A percentile compares a stretch with the other conserved stretches of the same genome.
Conservation (phyloP, 805 yeast species). For the Kurtzmaniella cleridarum region DNA sequence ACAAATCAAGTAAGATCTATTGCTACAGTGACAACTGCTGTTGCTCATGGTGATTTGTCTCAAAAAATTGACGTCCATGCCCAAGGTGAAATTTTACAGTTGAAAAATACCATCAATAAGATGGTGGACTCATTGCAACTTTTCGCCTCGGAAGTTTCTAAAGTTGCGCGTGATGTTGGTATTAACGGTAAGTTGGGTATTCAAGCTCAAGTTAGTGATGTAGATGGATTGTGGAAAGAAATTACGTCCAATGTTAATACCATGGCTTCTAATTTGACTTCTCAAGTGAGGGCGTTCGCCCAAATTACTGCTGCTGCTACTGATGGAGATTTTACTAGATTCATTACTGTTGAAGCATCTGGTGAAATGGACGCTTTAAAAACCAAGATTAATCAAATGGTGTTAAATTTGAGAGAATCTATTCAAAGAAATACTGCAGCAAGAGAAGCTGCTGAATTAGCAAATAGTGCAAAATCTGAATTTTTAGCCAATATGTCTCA, state of each 20-base stretch:
- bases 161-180: conserved; percentile 91
- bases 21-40: conserved; percentile 88
- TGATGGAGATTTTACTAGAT: conserved; percentile 86
- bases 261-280: conserved; percentile 89
- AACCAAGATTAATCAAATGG: conserved; percentile 73
- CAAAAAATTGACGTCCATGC: conserved; percentile 87
- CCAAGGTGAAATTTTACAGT: conserved; percentile 82
- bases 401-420: conserved; percentile 77
- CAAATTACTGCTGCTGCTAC: conserved; percentile 93
- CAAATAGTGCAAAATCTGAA: conserved; percentile 84
- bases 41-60: conserved; percentile 82
- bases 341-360: conserved; percentile 84
- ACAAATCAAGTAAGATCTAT: conserved; percentile 80
- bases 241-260: conserved; percentile 88
- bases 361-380: conserved; percentile 83
- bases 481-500: conserved; percentile 85
- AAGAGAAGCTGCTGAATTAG: conserved; percentile 89
- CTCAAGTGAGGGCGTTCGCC: conserved; percentile 90
- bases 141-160: conserved; percentile 82
- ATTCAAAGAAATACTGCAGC: conserved; percentile 91
- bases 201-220: conserved; percentile 86
- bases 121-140: conserved; percentile 90
- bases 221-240: conserved; percentile 88
- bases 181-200: conserved; percentile 90
- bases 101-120: conserved; percentile 81